These are phyloP conservation scores for Raddia guianensis DNA, from an alignment of 176 grass and related monocot genomes.

Conservation along the genomic window DNA sequence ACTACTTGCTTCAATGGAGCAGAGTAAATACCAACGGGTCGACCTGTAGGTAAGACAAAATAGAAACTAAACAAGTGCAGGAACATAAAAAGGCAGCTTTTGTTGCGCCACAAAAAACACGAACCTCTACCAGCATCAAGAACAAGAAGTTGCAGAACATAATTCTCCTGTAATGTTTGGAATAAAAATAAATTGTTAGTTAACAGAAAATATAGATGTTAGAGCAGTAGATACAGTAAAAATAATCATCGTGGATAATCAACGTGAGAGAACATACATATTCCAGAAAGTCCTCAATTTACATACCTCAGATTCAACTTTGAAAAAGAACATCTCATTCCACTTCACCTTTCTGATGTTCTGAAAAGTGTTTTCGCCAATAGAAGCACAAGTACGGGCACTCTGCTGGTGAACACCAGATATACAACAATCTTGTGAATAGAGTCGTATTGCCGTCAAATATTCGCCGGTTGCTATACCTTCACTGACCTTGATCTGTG, in stretches of 20 bases:
- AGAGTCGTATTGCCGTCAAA: slow-evolving; percentile 66
- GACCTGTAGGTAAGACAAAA: slow-evolving; percentile 32
- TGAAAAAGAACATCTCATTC: slow-evolving; percentile 99
- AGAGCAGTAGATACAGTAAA: slow-evolving; percentile 12
- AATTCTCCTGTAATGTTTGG: slow-evolving; percentile 65
- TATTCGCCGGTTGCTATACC: slow-evolving; percentile 66
- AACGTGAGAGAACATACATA: slow-evolving; percentile 15
- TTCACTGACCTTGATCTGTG: slow-evolving; percentile 61
- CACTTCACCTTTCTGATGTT: slow-evolving; percentile 62
- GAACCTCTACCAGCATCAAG: slow-evolving; percentile 86
- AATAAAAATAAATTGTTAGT: slow-evolving; percentile 38
- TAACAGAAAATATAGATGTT: slow-evolving; percentile 35
- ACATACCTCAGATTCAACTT: slow-evolving; percentile 73
- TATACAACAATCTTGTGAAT: slow-evolving; percentile 43
- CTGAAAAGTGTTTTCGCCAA: slow-evolving; percentile 45
- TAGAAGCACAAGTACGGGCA: slow-evolving; percentile 76
- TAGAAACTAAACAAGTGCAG: slow-evolving; percentile 40
- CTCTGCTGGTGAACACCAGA: slow-evolving; percentile 76
- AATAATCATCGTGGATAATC: slow-evolving; percentile 33
- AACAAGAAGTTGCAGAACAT: slow-evolving; percentile 74
- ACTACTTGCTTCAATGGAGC: slow-evolving; percentile 71
- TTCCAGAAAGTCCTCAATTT: not conserved
- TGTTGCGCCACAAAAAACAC: slow-evolving; percentile 39
- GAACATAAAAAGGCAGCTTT: slow-evolving; percentile 41
- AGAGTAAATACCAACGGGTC: slow-evolving; percentile 58